Base-by-base conservation (phyloP, 768 basidiomycete genomes). In the Phlebiopsis gigantea region DNA sequence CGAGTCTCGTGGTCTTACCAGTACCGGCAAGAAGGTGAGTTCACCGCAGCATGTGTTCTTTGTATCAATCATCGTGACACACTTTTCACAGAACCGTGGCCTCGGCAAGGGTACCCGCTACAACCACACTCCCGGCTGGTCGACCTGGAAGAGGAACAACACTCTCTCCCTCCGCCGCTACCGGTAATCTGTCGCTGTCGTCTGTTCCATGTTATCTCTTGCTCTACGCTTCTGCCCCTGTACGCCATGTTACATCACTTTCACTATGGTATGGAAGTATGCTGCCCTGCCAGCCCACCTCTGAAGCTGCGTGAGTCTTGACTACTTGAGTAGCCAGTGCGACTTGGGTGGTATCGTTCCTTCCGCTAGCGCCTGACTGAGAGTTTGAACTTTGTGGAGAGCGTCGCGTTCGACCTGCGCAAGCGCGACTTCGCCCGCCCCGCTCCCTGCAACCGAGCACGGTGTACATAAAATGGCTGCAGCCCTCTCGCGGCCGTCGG, bases 101-200 rank as follows among this genome's bases (percentile, higher is more conserved):
- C 73, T 98, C 69, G 96, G 94, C 78, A 98, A 98, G 75, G 96
- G 96, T 46, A 84, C 90, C 70, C 85, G 87, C 63, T 77, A 93
- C 90, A 97, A 98, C 78, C 92, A 98, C 72, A 84, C 87, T 44
- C 93, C 93, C 46, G 84, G 86, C 65, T 84, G 86, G 61, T 88
- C 93, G 9, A 93, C 90, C 75, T 98, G 94, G 94, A 93, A 91
- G 76, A 93, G 82, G 72, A 91, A 98, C 93, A 99, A 98, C 84
- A 97, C 95, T 15, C 89, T 92, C 82, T 88, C 85, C 72, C 82
- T 92, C 61, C 90, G 87, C 69, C 86, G 90, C 62, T 92, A 92
- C 82, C 86, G 90, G 74, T 92, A 68, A 81, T 58, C 53, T 64
- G 34, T 57, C 57, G 39, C 47, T 65, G 57, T 63, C 55, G 66